Conservation (phyloP, 2,329 filamentous ascomycete genomes). For the Colletotrichum camelliae region DNA sequence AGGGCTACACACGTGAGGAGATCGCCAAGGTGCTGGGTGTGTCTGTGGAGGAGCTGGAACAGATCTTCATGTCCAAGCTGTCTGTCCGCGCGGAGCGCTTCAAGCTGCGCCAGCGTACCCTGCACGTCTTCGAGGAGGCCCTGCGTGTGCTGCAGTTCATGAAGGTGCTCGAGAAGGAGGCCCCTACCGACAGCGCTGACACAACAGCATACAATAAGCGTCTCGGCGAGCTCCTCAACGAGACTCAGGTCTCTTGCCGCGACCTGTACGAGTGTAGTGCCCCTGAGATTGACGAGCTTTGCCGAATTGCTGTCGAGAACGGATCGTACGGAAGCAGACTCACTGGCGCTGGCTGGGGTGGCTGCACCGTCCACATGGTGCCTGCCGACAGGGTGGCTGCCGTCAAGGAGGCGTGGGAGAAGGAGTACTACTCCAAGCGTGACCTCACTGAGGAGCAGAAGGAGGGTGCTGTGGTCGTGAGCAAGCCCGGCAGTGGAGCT, state of each 20-base stretch:
- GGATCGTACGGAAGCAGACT: slow-evolving; percentile 86
- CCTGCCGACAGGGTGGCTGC: slow-evolving; percentile 80
- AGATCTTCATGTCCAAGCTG: slow-evolving; percentile 84
- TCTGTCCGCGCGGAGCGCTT: slow-evolving; percentile 88
- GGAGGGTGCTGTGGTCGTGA: slow-evolving; percentile 83
- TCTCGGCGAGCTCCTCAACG: slow-evolving; percentile 85
- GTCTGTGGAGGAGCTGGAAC: slow-evolving; percentile 73
- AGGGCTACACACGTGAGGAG: slow-evolving; percentile 89
- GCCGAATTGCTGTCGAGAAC: slow-evolving; percentile 75
- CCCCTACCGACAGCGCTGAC: slow-evolving; percentile 46
- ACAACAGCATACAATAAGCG: slow-evolving; percentile 67
- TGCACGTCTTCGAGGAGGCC: slow-evolving; percentile 92
- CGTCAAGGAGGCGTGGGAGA: slow-evolving; percentile 78
- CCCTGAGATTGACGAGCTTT: slow-evolving; percentile 89
- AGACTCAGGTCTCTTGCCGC: slow-evolving; percentile 86
- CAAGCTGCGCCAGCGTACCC: slow-evolving; percentile 83
- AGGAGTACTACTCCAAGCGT: slow-evolving; percentile 81
- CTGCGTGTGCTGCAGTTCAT: slow-evolving; percentile 86
- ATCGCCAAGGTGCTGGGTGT: slow-evolving; percentile 76
- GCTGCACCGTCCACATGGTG: slow-evolving; percentile 93
- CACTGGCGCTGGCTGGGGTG: slow-evolving; percentile 96
- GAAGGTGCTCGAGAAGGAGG: slow-evolving; percentile 68
- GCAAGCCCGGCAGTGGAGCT: slow-evolving; percentile 81
- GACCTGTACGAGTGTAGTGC: slow-evolving; percentile 92
- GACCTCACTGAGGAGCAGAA: slow-evolving; percentile 72